Base-by-base conservation (phyloP, 306 rosid species). In the Vigna unguiculata region DNA sequence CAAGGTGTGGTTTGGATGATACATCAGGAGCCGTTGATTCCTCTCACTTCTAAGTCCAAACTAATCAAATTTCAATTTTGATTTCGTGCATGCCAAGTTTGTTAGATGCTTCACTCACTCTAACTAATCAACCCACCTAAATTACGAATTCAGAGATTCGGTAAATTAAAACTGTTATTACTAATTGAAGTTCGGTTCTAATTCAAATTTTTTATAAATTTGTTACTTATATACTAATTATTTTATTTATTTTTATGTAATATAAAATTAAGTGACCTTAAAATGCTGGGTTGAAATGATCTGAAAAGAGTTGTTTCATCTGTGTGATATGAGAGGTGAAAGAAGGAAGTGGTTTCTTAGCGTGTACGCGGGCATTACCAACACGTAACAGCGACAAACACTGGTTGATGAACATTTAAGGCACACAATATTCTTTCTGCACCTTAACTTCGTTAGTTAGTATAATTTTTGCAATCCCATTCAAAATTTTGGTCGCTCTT, bases 51-150 rank as follows among this genome's bases (percentile, higher is more conserved):
- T n/a, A n/a, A n/a, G n/a, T n/a, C n/a, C n/a, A n/a, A n/a, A n/a
- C n/a, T n/a, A n/a, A 32, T 32, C 36, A 32, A 5, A 32, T 22
- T 45, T 15, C 10, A n/a, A 49, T 49, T 49, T 16, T 10, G 17
- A 52, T 52, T 52, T 19, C n/a, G 75, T 80, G 69, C 69, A 20
- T 65, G 25, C 9, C 57, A 77, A 54, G 74, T 66, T 52, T 76
- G 4, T 10, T 72, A 6, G 74, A 71, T 72, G 74, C 83, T 41
- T 71, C 59, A 53, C 53, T 71, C 59, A 53, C 75, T 45, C 61
- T 12, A 19, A 61, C 66, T 13, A 71, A 48, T 24, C 71, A 71
- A 71, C 72, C 25, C 2, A 10, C n/a, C 75, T 55, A 73, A 43
- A 54, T 72, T 79, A 73, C 55, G 63, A 22, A 55, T 17, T 73